phyloP scores from a whole-genome alignment of 108 stramenopile species.

The Craspedostauros australis region DNA sequence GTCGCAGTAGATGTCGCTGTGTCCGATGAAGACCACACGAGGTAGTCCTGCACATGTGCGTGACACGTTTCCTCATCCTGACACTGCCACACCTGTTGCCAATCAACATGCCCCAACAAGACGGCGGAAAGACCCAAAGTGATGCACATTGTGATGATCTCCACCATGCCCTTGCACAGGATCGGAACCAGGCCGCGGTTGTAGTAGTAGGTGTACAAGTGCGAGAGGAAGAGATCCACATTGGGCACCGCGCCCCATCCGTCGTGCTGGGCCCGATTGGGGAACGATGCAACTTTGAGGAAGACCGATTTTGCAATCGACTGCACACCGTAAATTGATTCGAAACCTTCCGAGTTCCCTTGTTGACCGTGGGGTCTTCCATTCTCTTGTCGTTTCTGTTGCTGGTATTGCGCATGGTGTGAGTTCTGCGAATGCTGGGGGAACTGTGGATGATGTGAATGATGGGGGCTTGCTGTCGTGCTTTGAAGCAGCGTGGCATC shows the following conservation, averaged over 20 bases:
- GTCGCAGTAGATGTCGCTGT: slow-evolving; percentile 10
- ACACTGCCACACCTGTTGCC: slow-evolving; percentile 69
- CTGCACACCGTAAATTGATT: slow-evolving; percentile 25
- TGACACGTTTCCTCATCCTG: slow-evolving; percentile 79
- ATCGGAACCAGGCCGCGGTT: slow-evolving; percentile 85
- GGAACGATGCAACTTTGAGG: not conserved
- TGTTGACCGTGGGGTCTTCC: not conserved
- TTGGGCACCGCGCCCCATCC: slow-evolving; percentile 73
- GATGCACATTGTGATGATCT: slow-evolving; percentile 79
- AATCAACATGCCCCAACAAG: slow-evolving; percentile 84
- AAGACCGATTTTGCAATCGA: slow-evolving; percentile 20
- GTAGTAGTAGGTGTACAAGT: slow-evolving; percentile 88
- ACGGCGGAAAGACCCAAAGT: slow-evolving; percentile 84
- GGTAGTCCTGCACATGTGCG: slow-evolving; percentile 38
- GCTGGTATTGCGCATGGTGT: not conserved
- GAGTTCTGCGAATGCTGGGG: too few species aligned
- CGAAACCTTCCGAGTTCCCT: not conserved
- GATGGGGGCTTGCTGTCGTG: too few species aligned
- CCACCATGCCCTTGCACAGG: slow-evolving; percentile 74
- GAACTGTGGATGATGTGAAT: too few species aligned
- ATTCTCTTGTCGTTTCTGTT: slow-evolving; percentile 1
- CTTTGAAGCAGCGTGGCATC: too few species aligned
- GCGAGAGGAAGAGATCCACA: slow-evolving; percentile 80
- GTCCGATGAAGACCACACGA: slow-evolving; percentile 2
- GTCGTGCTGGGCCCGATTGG: slow-evolving; percentile 28